Percentiles rank a stretch among this genome's conserved stretches.
Conservation (phyloP, 164 flowering plant species). For the Vitis cinerea region DNA sequence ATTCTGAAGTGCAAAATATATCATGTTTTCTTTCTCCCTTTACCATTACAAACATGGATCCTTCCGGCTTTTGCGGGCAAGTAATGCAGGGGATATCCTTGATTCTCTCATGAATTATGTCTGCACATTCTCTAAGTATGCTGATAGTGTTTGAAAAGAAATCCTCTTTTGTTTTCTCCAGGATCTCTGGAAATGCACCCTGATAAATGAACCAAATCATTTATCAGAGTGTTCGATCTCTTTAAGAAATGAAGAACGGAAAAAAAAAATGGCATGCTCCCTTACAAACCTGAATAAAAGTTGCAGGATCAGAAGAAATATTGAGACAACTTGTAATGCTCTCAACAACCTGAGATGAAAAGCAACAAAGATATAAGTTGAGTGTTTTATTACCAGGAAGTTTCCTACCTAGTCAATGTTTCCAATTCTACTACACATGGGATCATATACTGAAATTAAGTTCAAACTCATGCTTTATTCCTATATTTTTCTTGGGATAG, state of each 20-base stretch:
- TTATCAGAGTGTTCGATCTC: background rate
- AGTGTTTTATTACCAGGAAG: too few species aligned
- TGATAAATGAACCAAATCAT: constrained; percentile 9
- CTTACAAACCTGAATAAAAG: constrained; percentile 43
- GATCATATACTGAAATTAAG: too few species aligned
- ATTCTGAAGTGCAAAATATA: background rate
- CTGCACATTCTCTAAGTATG: constrained; percentile 29
- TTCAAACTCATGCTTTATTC: too few species aligned
- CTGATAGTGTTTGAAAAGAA: constrained; percentile 26
- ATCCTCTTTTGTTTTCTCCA: constrained; percentile 30
- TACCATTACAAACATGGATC: constrained; percentile 53
- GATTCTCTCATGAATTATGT: constrained; percentile 28
- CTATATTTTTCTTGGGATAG: too few species aligned
- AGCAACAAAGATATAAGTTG: too few species aligned
- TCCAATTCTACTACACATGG: too few species aligned
- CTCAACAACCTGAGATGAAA: constrained; percentile 29
- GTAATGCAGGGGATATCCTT: constrained; percentile 45
- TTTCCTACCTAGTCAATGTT: too few species aligned
- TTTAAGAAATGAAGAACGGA: background rate
- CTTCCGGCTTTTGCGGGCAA: constrained; percentile 50
- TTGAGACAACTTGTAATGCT: constrained; percentile 14
- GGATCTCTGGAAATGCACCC: constrained; percentile 50
- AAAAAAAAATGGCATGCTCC: background rate
- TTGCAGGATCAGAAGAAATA: constrained; percentile 24
- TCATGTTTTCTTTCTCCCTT: background rate